These are phyloP conservation scores for Polygonum maritimum DNA, from an alignment of 148 eudicot species.

Conservation along the genomic window DNA sequence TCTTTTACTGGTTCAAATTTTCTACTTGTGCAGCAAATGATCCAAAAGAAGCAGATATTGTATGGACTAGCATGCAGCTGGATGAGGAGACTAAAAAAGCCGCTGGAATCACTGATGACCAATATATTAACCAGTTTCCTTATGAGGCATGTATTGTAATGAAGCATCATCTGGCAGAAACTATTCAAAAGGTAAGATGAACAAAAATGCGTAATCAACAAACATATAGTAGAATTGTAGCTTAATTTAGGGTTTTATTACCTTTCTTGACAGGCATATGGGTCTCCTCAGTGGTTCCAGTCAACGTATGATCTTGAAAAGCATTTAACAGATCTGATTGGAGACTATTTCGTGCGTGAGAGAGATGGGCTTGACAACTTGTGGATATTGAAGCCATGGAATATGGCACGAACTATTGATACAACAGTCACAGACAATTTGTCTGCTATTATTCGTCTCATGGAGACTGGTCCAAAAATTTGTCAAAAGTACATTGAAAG, in stretches of 20 bases:
- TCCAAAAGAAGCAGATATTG: constrained; percentile 87
- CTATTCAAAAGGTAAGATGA: constrained; percentile 62
- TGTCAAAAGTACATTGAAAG: constrained; percentile 95
- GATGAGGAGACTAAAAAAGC: constrained; percentile 85
- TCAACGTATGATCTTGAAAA: constrained; percentile 94
- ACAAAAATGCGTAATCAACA: background rate
- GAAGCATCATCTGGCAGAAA: constrained; percentile 95
- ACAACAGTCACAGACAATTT: constrained; percentile 73
- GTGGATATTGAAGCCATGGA: constrained; percentile 99
- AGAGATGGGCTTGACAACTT: constrained; percentile 62
- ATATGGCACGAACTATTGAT: constrained; percentile 98
- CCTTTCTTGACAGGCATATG: constrained; percentile 55
- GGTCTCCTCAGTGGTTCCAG: constrained; percentile 76
- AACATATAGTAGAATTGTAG: background rate
- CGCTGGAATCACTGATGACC: constrained; percentile 72
- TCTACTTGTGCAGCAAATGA: constrained; percentile 50
- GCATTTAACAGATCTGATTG: constrained; percentile 70
- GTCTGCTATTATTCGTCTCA: constrained; percentile 86
- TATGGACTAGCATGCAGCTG: constrained; percentile 92
- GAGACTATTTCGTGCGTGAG: constrained; percentile 66
- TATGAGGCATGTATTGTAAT: constrained; percentile 94
- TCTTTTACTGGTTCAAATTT: background rate
- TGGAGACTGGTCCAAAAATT: constrained; percentile 98
- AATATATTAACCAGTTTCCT: constrained; percentile 87
- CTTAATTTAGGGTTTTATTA: background rate